Base-by-base conservation (phyloP, 306 rosid species). In the Morella rubra region DNA sequence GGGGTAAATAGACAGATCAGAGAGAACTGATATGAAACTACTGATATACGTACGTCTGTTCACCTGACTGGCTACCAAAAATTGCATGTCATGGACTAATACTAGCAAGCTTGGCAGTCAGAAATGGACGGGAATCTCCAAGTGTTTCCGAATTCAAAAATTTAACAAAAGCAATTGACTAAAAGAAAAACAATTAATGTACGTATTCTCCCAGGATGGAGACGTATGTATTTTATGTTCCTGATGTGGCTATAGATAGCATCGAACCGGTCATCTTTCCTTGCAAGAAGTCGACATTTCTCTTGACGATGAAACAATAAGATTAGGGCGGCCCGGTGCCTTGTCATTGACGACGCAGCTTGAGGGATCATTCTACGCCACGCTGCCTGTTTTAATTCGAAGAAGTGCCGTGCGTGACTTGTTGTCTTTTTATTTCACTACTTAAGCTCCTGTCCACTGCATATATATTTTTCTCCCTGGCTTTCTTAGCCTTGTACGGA, bases 341-440 rank as follows among this genome's bases (percentile, higher is more conserved):
- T 74, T 32, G 82, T 78, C 85, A 82, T 68, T 72, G 56, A 78
- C 85, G 55, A 54, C 80, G 79, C 80, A 76, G 74, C 80, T 32
- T 41, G 50, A 8, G 6, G 19, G 41, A 32, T 32, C 44, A 61
- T 6, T 61, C n/a, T 24, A 27, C 42, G 65, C 65, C 65, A 59
- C 41, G 41, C 65, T 24, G 32, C 14, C 24, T 10, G 71, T 66
- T 18, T 66, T 66, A 18, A 66, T 66, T 66, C 16, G 71, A 42
- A 42, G 15, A 44, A 42, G 22, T 19, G 75, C 74, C 52, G 58
- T 54, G 77, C 73, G 62, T 37, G 32, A 42, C 27, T 40, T 62
- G n/a, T 40, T 62, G 69, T 15, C 37, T 40, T 37, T 11, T 49
- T 49, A 14, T 10, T 32, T 32, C 19, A 13, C 14, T 16, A 61